Evolutionary conservation across 257 asterid species (phyloP).

Genomic region (Osmanthus fragrans): DNA sequence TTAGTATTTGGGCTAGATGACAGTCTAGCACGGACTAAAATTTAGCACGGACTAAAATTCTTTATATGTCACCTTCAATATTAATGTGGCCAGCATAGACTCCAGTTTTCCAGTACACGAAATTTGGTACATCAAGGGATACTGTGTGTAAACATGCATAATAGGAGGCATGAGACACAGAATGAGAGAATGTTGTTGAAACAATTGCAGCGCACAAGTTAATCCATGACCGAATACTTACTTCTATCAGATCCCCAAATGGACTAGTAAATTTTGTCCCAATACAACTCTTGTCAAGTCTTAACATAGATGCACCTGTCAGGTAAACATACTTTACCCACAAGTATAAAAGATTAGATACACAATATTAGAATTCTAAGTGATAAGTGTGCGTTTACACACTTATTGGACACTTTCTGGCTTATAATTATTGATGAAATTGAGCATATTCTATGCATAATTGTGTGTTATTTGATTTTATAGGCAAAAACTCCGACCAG

Average conservation of each 20-base stretch:
- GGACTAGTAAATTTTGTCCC: constrained; percentile 95
- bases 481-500: too few relatives aligned
- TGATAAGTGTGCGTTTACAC: too few relatives aligned
- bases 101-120: not conserved
- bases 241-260: constrained; percentile 91
- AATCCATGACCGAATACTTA: constrained; percentile 39
- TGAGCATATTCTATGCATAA: too few relatives aligned
- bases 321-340: constrained; percentile 21
- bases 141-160: not conserved
- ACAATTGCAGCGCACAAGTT: not conserved
- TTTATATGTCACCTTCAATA: not conserved
- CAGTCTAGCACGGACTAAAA: too few relatives aligned
- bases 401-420: too few relatives aligned
- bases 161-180: not conserved
- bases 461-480: too few relatives aligned
- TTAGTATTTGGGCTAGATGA: too few relatives aligned
- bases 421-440: too few relatives aligned
- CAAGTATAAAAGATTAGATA: not conserved
- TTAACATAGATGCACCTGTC: constrained; percentile 75
- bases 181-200: not conserved
- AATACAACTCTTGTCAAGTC: constrained; percentile 90
- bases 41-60: too few relatives aligned
- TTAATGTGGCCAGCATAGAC: not conserved
- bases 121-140: not conserved
- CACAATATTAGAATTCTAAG: not conserved